Conservation (phyloP, 106 monocot genomes). For the Dioscorea alata region DNA sequence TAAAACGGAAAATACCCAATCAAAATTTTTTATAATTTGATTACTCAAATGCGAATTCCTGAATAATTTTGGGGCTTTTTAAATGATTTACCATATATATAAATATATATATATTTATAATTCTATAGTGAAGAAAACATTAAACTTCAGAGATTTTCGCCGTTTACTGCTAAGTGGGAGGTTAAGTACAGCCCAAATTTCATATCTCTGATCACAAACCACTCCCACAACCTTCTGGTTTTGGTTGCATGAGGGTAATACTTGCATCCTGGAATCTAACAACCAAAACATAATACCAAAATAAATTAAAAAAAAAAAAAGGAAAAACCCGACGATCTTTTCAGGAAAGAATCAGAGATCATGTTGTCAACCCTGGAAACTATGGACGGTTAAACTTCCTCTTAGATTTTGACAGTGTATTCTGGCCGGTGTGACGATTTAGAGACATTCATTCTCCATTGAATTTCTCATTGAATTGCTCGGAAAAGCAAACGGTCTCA, state of each 20-base stretch:
- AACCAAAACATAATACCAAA: slow-evolving; percentile 4
- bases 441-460: slow-evolving; percentile 1
- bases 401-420: slow-evolving; percentile 47
- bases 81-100: too few relatives aligned
- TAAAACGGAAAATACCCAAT: too few relatives aligned
- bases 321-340: neutral
- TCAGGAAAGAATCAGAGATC: slow-evolving; percentile 31
- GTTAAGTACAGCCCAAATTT: neutral
- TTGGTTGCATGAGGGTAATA: slow-evolving; percentile 9
- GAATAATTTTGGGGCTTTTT: too few relatives aligned
- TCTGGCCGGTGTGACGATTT: slow-evolving; percentile 12
- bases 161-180: too few relatives aligned
- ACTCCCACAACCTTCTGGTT: neutral
- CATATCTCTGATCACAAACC: slow-evolving; percentile 6
- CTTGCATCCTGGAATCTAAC: slow-evolving; percentile 17
- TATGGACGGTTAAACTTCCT: slow-evolving; percentile 30
- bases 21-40: too few relatives aligned
- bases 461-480: slow-evolving; percentile 9
- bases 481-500: slow-evolving; percentile 21
- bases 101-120: too few relatives aligned
- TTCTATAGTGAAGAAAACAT: too few relatives aligned
- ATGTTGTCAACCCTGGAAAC: slow-evolving; percentile 20
- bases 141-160: too few relatives aligned
- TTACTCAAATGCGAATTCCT: too few relatives aligned
- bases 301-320: neutral